A percentile compares a stretch with the other conserved stretches of the same genome.
Conservation (phyloP, 257 asterid species). For the Hygrophila difformis region DNA sequence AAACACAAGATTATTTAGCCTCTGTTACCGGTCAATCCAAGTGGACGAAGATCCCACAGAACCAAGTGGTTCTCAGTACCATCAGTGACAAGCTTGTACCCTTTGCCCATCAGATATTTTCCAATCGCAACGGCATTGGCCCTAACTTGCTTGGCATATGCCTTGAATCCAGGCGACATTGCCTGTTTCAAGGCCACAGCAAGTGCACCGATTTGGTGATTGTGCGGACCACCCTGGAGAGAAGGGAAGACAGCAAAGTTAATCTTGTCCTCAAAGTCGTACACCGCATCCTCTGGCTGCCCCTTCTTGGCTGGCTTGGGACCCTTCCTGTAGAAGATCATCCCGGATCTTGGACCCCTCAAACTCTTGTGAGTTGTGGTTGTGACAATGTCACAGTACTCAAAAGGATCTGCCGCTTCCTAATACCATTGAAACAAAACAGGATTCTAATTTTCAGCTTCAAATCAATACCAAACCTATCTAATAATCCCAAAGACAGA, state of each 20-base stretch:
- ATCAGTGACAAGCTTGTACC: slow-evolving; percentile 72
- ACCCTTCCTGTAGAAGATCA: slow-evolving; percentile 90
- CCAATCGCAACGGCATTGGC: slow-evolving; percentile 95
- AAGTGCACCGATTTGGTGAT: slow-evolving; percentile 96
- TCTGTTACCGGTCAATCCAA: slow-evolving; percentile 81
- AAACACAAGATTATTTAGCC: no score
- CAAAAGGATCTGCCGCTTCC: slow-evolving; percentile 96
- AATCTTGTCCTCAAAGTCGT: slow-evolving; percentile 90
- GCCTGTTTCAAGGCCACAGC: slow-evolving; percentile 96
- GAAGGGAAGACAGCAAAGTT: slow-evolving; percentile 95
- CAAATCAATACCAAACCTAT: no score
- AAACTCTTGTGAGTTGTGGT: slow-evolving; percentile 96
- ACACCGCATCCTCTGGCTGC: slow-evolving; percentile 75
- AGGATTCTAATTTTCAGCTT: not conserved
- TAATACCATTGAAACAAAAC: slow-evolving; percentile 15
- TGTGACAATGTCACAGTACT: slow-evolving; percentile 87
- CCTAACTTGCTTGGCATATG: slow-evolving; percentile 83
- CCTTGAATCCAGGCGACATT: slow-evolving; percentile 72
- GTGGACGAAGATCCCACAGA: slow-evolving; percentile 98
- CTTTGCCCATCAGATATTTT: slow-evolving; percentile 73
- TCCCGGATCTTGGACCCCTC: slow-evolving; percentile 90
- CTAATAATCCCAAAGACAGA: not conserved
- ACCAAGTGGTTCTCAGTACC: slow-evolving; percentile 99
- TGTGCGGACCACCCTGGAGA: slow-evolving; percentile 98
- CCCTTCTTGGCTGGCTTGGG: slow-evolving; percentile 74